Conservation (phyloP, 225 moss, liverwort and hornwort species). For the Asterella californica region DNA sequence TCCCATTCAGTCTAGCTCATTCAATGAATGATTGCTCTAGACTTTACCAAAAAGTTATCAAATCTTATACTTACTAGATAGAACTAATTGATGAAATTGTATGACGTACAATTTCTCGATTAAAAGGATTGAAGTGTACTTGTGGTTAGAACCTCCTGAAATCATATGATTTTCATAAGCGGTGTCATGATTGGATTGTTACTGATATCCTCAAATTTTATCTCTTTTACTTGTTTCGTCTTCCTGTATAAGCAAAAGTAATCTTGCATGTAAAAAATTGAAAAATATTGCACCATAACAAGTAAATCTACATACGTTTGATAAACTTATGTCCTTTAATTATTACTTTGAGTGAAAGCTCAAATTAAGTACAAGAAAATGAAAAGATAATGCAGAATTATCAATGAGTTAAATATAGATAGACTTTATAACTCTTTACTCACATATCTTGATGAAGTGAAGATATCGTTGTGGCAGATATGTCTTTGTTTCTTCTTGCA, state of each 20-base stretch:
- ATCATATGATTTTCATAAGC: slow-evolving; percentile 29
- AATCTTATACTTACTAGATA: too few species aligned
- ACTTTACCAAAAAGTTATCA: too few species aligned
- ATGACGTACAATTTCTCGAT: too few species aligned
- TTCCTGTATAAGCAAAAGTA: slow-evolving; percentile 19
- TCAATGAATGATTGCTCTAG: too few species aligned
- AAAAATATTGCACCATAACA: neutral
- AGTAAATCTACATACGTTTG: too few species aligned
- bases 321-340: too few species aligned
- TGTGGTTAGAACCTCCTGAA: too few species aligned
- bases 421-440: neutral
- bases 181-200: slow-evolving; percentile 42
- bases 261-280: neutral
- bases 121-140: too few species aligned
- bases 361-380: neutral
- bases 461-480: slow-evolving; percentile 43
- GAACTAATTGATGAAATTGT: too few species aligned
- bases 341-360: neutral
- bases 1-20: too few species aligned
- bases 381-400: neutral
- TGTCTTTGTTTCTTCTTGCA: slow-evolving; percentile 73
- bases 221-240: slow-evolving; percentile 32
- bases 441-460: slow-evolving; percentile 45
- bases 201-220: slow-evolving; percentile 44
- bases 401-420: too few species aligned